phyloP scores from a whole-genome alignment of 2,329 filamentous ascomycete species.

The Botrytis porri region DNA sequence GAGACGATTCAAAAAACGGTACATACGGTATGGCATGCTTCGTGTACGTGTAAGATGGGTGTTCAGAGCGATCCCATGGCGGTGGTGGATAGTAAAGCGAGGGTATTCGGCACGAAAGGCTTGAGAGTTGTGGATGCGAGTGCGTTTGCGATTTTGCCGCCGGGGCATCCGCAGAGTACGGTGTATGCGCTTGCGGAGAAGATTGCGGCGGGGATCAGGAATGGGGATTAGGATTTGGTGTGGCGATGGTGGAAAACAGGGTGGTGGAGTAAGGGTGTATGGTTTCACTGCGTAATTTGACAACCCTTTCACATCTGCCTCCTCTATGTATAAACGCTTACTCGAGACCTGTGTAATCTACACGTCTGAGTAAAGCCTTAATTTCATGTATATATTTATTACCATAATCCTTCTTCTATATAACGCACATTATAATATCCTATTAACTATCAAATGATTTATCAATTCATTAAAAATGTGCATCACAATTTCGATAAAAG shows the following conservation, averaged over 20 bases:
- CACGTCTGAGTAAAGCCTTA: background rate
- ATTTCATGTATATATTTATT: background rate
- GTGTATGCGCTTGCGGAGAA: constrained; percentile 46
- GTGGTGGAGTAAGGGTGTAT: background rate
- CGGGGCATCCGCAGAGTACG: constrained; percentile 43
- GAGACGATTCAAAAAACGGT: constrained; percentile 32
- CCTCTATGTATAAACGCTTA: background rate
- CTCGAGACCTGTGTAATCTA: background rate
- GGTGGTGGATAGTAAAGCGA: constrained; percentile 28
- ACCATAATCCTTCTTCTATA: background rate
- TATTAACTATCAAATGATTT: background rate
- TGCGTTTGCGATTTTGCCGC: constrained; percentile 33
- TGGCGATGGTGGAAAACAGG: background rate
- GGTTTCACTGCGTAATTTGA: background rate
- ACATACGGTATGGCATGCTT: constrained; percentile 48
- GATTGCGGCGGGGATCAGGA: constrained; percentile 38
- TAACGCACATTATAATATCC: background rate
- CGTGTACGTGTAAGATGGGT: constrained; percentile 57
- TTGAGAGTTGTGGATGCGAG: constrained; percentile 31
- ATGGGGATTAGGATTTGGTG: background rate
- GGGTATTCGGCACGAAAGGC: constrained; percentile 24
- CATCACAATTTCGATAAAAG: background rate
- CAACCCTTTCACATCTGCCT: background rate
- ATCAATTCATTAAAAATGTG: background rate
- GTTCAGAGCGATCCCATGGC: constrained; percentile 40